phyloP scores from a whole-genome alignment of 164 flowering plant genomes.

The Protea cynaroides region DNA sequence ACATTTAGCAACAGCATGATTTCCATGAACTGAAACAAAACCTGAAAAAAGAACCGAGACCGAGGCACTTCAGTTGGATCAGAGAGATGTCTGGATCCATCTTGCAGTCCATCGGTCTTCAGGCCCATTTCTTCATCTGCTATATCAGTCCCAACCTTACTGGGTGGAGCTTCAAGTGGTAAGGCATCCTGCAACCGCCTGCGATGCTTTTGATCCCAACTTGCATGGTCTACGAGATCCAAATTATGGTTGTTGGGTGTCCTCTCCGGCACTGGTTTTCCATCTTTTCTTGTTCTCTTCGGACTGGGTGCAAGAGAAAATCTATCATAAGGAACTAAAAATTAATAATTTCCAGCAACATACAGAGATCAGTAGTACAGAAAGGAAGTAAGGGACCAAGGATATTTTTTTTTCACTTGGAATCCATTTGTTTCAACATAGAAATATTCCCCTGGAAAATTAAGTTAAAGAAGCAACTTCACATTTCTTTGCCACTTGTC shows the following conservation, averaged over 20 bases:
- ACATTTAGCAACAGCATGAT: neutral
- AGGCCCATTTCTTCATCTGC: constrained; percentile 30
- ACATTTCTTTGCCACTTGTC: too few species aligned
- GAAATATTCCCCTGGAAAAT: neutral
- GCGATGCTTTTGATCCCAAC: constrained; percentile 41
- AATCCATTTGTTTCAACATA: too few species aligned
- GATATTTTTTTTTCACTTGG: neutral
- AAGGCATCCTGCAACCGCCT: constrained; percentile 44
- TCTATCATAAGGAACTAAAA: neutral
- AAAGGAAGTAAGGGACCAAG: neutral
- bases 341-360: neutral
- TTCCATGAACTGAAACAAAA: constrained; percentile 14
- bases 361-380: neutral
- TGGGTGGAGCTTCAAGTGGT: constrained; percentile 51
- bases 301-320: constrained; percentile 37
- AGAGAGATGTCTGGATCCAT: constrained; percentile 30
- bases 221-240: constrained; percentile 24
- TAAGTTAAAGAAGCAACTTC: too few species aligned
- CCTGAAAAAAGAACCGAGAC: constrained; percentile 62
- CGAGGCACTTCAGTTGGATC: constrained; percentile 44
- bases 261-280: constrained; percentile 51
- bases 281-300: constrained; percentile 75
- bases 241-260: constrained; percentile 24
- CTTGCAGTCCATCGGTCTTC: constrained; percentile 26
- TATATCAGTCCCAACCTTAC: constrained; percentile 28